Conservation (phyloP, 148 eudicot species). For the Dianthus caryophyllus region DNA sequence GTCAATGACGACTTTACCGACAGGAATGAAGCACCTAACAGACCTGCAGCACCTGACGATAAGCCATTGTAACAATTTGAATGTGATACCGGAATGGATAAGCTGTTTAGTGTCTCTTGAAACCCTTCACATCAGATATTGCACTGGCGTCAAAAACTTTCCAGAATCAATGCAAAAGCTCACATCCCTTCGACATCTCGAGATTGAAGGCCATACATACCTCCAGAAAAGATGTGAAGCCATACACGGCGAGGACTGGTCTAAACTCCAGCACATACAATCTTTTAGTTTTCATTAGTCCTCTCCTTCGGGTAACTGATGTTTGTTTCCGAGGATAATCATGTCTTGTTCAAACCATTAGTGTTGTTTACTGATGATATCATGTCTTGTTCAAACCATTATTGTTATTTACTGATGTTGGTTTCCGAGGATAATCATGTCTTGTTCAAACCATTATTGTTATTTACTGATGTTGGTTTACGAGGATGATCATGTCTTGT, state of each 20-base stretch:
- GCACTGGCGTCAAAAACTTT: conserved; percentile 9
- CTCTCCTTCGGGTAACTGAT: background rate
- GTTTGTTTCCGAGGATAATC: background rate
- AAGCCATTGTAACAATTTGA: background rate
- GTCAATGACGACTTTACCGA: conserved; percentile 6
- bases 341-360: background rate
- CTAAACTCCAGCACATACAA: conserved; percentile 13
- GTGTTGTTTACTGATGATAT: no score
- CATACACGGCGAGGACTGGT: conserved; percentile 17
- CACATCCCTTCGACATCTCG: conserved; percentile 10
- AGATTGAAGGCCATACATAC: background rate
- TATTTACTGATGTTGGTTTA: no score
- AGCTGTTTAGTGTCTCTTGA: conserved; percentile 16
- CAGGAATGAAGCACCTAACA: conserved; percentile 18
- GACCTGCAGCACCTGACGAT: conserved; percentile 13
- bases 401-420: no score
- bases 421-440: no score
- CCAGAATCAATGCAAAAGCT: conserved; percentile 17
- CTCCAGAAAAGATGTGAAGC: conserved; percentile 7
- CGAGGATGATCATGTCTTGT: no score
- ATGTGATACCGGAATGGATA: conserved; percentile 23
- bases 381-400: no score
- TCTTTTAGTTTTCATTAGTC: background rate
- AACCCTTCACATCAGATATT: conserved; percentile 3
- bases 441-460: no score